Evolutionary conservation across 495 filamentous ascomycete species (phyloP), one percentile per base, ranked within the genome.

Genomic region (Neurospora tetraspora): DNA sequence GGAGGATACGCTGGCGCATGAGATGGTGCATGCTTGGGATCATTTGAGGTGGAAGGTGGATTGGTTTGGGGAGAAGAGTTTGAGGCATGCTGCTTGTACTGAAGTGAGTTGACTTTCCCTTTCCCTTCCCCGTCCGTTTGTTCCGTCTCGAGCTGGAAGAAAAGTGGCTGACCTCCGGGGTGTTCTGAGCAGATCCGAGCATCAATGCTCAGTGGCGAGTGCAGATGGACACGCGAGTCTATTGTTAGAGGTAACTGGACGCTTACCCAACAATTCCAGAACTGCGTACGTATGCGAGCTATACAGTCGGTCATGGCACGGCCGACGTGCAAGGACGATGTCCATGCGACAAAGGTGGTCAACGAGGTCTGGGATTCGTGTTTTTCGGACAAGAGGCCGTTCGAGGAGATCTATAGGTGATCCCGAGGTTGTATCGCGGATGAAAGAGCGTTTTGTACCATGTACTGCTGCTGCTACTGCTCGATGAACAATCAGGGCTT

Each of bases 331-430:
- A 92, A 92, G 78, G 93, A 97, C 81, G 92, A 97, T 77, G 90
- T 89, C 31, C 92, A 98, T 74, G 96, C 96, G 10, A 87, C 88
- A 47, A 93, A 90, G 81, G 90, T 96, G 43, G 93, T 99, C 70
- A 96, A 97, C 81, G 91, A 97, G 82, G 96, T 98, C 37, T 99
- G 94, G 92, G 94, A 97, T 75, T 97, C 94, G 75, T 98, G 96
- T 81, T 98, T 97, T 78, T 83, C 88, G 40, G 96, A 99, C 81
- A 98, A 94, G 4, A 85, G 96, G 74, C 96, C 96, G 11, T 99
- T 99, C 82, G 93, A 98, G 81, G 94, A 97, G 77, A 94, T 99
- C 39, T 99, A 97, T 80, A 89, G 93, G 83, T 99, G 82, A 91
- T 37, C 42, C 18, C 0, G 53, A 34, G 53, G 27, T 6, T 34